Base-by-base conservation (phyloP, 2,329 filamentous ascomycete species). In the Coniella lustricola region DNA sequence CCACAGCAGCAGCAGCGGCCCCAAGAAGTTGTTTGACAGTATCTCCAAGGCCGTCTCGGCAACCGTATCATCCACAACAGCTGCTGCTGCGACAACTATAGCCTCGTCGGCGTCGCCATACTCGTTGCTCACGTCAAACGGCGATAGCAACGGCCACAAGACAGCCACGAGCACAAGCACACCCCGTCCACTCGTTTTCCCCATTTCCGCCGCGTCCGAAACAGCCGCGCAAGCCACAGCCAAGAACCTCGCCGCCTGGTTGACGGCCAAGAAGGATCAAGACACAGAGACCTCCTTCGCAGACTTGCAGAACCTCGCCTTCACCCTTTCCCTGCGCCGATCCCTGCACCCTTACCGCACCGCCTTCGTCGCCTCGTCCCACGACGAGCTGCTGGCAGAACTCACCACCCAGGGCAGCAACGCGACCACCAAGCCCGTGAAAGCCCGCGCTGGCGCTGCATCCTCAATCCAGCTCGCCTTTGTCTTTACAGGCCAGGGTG, bases 401-500 rank as follows among this genome's bases (percentile, higher is more conserved):
- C 29, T 42, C 18, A 17, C n/a, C n/a, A n/a, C n/a, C 25, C 40
- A 42, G 17, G 40, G 16, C 2, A 29, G 25, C 25, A 10, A 10
- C 25, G 25, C 10, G 25, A n/a, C n/a, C n/a, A n/a, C n/a, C n/a
- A 42, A 42, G 18, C 21, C 29, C 8, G 13, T 42, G 10, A 32
- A 33, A 13, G 34, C 41, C 17, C 33, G 34, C 13, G 7, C 41
- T 13, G 18, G 17, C 17, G 16, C 5, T 3, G n/a, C n/a, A n/a
- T 21, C 34, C 14, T 29, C 34, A 7, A 37, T 45, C 22, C 32
- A 35, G 16, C 12, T 52, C 12, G 49, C 41, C 38, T 62, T 62
- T 40, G 59, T 59, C 2, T 67, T 65, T 50, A 64, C 62, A 2
- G 64, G 64, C 10, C 64, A 66, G 43, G 64, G 64, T 3, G 63